Evolutionary conservation across 352 stramenopile genomes (phyloP).

Genomic region (Phytophthora aleatoria): DNA sequence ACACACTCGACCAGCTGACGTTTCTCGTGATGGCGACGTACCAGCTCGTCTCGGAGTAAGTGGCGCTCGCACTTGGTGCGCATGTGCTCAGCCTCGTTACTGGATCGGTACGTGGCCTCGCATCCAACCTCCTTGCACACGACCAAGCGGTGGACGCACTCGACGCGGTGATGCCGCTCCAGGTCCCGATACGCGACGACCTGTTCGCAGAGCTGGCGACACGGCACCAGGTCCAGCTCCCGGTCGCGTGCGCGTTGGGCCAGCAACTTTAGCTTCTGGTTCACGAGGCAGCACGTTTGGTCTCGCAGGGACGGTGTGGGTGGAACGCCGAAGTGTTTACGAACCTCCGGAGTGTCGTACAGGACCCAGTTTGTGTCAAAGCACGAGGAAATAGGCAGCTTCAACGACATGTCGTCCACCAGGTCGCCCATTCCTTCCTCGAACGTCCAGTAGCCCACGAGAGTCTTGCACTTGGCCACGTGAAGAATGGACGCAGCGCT

Average conservation of each 20-base stretch:
- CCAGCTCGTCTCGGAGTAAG: conserved; percentile 46
- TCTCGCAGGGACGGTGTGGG: conserved; percentile 69
- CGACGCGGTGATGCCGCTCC: conserved; percentile 55
- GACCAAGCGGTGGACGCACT: conserved; percentile 59
- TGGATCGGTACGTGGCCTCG: conserved; percentile 38
- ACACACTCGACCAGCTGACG: conserved; percentile 49
- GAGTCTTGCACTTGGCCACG: conserved; percentile 38
- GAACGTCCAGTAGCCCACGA: conserved; percentile 77
- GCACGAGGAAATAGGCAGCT: conserved; percentile 49
- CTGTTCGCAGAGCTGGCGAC: conserved; percentile 51
- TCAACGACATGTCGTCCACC: conserved; percentile 74
- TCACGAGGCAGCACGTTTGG: conserved; percentile 68
- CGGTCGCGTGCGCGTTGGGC: conserved; percentile 60
- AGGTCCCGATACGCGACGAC: conserved; percentile 40
- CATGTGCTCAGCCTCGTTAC: conserved; percentile 39
- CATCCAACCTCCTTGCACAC: conserved; percentile 59
- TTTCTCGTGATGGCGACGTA: conserved; percentile 42
- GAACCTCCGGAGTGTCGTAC: conserved; percentile 51
- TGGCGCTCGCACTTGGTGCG: conserved; percentile 42
- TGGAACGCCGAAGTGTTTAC: conserved; percentile 54
- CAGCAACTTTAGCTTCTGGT: conserved; percentile 69
- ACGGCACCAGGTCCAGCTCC: conserved; percentile 42
- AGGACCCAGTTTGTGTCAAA: conserved; percentile 52
- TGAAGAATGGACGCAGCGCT: conserved; percentile 45
- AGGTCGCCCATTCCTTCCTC: conserved; percentile 74